Conservation (phyloP, 805 yeast species). For the Yarrowia sp. region DNA sequence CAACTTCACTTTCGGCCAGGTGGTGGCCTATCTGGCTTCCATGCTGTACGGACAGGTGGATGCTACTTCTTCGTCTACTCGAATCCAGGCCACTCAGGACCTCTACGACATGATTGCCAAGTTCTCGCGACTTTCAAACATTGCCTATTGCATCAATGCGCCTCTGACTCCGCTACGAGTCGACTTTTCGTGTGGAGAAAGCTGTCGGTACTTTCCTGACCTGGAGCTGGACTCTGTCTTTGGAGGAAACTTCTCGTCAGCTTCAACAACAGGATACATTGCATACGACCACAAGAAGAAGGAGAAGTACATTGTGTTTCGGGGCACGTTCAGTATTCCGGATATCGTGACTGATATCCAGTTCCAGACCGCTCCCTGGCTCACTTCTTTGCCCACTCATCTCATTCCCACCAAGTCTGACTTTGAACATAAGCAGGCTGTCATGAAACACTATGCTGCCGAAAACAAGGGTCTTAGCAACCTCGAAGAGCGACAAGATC, state of each 20-base stretch:
- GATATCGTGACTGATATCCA: constrained; percentile 2
- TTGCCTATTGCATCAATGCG: background rate
- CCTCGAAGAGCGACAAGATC: background rate
- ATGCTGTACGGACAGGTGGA: constrained; percentile 1
- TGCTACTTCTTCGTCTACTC: background rate
- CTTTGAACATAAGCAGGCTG: background rate
- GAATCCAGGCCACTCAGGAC: background rate
- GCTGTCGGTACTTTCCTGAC: background rate
- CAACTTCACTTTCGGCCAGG: background rate
- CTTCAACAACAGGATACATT: background rate
- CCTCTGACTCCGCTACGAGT: background rate
- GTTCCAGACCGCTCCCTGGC: constrained; percentile 2
- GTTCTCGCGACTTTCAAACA: background rate
- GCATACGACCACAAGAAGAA: background rate
- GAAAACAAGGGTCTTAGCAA: background rate
- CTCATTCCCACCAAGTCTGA: background rate
- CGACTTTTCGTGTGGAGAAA: background rate
- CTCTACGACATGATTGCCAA: background rate
- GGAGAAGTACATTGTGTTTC: constrained; percentile 12
- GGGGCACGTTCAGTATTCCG: constrained; percentile 6
- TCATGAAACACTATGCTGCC: background rate
- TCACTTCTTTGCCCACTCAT: background rate
- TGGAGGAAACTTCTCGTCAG: background rate
- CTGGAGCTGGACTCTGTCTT: background rate
- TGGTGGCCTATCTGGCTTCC: background rate